Evolutionary conservation across 257 asterid genomes (phyloP).

Genomic region (Lavandula angustifolia): DNA sequence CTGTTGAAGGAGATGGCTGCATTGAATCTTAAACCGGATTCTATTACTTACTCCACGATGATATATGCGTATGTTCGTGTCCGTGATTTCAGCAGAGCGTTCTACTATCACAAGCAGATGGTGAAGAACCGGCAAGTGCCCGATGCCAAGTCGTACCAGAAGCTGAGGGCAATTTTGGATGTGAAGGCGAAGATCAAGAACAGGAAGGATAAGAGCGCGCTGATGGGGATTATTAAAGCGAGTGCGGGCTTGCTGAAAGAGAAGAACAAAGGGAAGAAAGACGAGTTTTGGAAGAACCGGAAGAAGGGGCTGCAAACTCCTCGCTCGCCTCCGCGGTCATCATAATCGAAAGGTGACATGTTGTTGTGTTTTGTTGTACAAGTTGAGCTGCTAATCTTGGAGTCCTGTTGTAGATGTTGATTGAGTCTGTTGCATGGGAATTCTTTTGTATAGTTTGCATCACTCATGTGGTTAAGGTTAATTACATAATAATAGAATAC

Average conservation of each 20-base stretch:
- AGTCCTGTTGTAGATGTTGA: constrained; percentile 28
- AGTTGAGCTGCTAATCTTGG: background rate
- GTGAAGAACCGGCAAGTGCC: constrained; percentile 84
- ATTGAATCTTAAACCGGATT: constrained; percentile 74
- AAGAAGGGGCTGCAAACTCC: constrained; percentile 45
- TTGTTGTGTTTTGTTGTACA: too few relatives aligned
- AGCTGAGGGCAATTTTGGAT: constrained; percentile 75
- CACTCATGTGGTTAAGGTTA: too few relatives aligned
- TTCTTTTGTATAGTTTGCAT: too few relatives aligned
- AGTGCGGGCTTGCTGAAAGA: constrained; percentile 67
- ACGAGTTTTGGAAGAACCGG: constrained; percentile 83
- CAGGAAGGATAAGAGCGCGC: constrained; percentile 80
- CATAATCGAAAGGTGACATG: too few relatives aligned
- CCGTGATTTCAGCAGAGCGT: constrained; percentile 88
- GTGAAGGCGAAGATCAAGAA: constrained; percentile 75
- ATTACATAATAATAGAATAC: too few relatives aligned
- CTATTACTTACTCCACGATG: constrained; percentile 84
- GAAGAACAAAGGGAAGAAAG: constrained; percentile 78
- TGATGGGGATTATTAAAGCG: constrained; percentile 80
- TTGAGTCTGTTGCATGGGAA: background rate
- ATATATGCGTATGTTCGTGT: constrained; percentile 89
- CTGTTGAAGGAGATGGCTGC: constrained; percentile 90
- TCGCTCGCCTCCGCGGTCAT: constrained; percentile 25
- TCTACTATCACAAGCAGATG: constrained; percentile 85
- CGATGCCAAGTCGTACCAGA: constrained; percentile 69